phyloP scores from a whole-genome alignment of 2,329 filamentous ascomycete genomes.

The Trichoderma sp. region DNA sequence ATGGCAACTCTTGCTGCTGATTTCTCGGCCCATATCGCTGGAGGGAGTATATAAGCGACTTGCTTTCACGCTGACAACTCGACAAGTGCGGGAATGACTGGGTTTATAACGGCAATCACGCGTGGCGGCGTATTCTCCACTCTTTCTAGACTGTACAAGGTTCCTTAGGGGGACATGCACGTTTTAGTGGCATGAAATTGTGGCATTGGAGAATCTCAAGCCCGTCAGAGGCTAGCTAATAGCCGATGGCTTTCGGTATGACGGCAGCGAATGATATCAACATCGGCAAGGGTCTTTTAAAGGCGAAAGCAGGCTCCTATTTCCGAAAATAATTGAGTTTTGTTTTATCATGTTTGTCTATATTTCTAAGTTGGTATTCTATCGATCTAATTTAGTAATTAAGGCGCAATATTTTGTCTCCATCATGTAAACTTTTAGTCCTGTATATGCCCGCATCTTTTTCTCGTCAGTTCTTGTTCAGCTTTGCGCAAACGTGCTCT shows the following conservation, averaged over 20 bases:
- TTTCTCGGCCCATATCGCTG: constrained; percentile 4
- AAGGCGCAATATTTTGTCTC: background rate
- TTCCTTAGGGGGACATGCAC: background rate
- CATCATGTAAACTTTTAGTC: background rate
- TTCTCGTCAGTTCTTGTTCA: background rate
- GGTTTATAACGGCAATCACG: background rate
- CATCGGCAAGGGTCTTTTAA: background rate
- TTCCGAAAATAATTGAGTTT: background rate
- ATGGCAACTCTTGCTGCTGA: background rate
- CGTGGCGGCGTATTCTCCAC: background rate
- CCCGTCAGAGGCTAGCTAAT: background rate
- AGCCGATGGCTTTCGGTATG: background rate
- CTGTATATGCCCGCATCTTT: background rate
- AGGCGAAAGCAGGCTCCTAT: background rate
- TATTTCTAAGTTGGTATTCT: too few species aligned
- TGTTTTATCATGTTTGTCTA: background rate
- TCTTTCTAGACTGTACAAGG: background rate
- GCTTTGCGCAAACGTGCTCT: background rate
- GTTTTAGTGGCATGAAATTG: background rate
- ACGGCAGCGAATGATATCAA: background rate
- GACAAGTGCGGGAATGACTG: background rate
- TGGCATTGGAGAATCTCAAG: background rate
- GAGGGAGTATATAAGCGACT: background rate
- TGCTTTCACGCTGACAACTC: background rate
- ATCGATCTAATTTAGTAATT: background rate